phyloP scores from a whole-genome alignment of 148 eudicot genomes.

The Rheum nobile region DNA sequence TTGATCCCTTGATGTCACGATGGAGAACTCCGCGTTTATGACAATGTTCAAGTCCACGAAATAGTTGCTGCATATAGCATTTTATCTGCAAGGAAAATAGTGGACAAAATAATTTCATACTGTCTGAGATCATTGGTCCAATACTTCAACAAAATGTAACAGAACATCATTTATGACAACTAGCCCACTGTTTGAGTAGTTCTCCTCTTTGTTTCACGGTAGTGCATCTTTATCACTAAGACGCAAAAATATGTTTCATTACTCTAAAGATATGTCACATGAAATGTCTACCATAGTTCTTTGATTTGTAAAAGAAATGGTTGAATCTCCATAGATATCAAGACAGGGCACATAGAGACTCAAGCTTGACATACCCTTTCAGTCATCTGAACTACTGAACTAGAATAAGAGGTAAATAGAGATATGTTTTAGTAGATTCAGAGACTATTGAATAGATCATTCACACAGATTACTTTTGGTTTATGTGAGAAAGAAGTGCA shows the following conservation, averaged over 20 bases:
- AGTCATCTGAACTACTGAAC: not conserved
- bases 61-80: constrained; percentile 7
- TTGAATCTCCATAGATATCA: not conserved
- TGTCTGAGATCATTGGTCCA: not conserved
- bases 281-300: not conserved
- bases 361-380: not conserved
- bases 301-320: not conserved
- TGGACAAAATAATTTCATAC: not conserved
- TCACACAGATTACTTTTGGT: not conserved
- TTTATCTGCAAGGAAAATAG: constrained; percentile 5
- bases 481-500: not conserved
- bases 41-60: constrained; percentile 6
- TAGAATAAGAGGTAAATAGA: not conserved
- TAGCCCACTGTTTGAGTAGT: not conserved
- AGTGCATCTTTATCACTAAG: not conserved
- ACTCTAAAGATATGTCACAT: not conserved
- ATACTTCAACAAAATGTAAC: not conserved
- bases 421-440: not conserved
- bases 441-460: not conserved
- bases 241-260: not conserved
- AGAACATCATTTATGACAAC: not conserved
- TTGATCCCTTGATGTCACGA: constrained; percentile 9
- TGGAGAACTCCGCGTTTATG: constrained; percentile 4
- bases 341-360: not conserved
- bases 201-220: not conserved